phyloP scores from a whole-genome alignment of 768 basidiomycete species.

The Termitomyces sp. region DNA sequence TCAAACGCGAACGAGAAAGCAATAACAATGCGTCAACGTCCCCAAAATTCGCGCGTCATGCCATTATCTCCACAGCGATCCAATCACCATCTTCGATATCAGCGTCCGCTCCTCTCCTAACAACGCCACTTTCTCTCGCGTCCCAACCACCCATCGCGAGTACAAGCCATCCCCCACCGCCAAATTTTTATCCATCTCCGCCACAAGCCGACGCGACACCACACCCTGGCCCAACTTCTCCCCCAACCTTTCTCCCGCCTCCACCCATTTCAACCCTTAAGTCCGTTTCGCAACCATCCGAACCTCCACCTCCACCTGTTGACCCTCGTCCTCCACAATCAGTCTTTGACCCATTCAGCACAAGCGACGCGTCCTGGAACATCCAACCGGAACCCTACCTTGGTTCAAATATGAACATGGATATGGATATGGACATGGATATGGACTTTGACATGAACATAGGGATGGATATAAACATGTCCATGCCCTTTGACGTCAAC shows the following conservation, averaged over 20 bases:
- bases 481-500: slow-evolving; percentile 19
- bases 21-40: background rate
- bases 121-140: slow-evolving; percentile 5
- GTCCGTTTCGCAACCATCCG: background rate
- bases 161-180: slow-evolving; percentile 11
- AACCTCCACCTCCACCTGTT: slow-evolving; percentile 10
- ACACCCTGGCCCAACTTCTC: slow-evolving; percentile 18
- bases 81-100: slow-evolving; percentile 13
- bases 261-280: slow-evolving; percentile 5
- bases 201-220: slow-evolving; percentile 39
- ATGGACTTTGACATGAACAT: slow-evolving; percentile 41
- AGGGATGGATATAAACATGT: slow-evolving; percentile 27
- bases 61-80: slow-evolving; percentile 17
- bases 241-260: slow-evolving; percentile 7
- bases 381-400: slow-evolving; percentile 11
- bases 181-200: slow-evolving; percentile 59
- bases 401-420: slow-evolving; percentile 1
- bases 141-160: slow-evolving; percentile 7
- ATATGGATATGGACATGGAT: slow-evolving; percentile 33
- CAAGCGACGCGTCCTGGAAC: slow-evolving; percentile 28
- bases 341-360: background rate
- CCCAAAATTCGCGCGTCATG: slow-evolving; percentile 23
- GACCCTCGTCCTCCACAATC: slow-evolving; percentile 9
- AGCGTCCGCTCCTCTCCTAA: slow-evolving; percentile 2
- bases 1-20: slow-evolving; percentile 59